phyloP scores from a whole-genome alignment of 2,329 filamentous ascomycete genomes.

The Cladophialophora psammophila region DNA sequence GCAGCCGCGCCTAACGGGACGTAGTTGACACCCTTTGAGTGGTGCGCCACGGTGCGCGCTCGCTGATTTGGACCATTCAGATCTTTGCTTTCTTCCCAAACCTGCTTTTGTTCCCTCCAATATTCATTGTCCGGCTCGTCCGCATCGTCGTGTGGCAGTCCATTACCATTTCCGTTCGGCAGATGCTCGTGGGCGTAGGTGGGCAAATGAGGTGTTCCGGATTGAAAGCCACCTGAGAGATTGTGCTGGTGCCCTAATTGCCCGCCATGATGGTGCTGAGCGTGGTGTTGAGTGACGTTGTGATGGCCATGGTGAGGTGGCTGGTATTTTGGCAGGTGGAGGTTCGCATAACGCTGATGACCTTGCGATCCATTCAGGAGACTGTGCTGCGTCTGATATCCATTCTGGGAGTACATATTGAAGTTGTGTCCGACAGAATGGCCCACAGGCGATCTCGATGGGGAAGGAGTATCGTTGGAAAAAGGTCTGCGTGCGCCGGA shows the following conservation, averaged over 20 bases:
- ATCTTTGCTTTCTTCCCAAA: conserved; percentile 77
- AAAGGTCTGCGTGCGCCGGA: conserved; percentile 53
- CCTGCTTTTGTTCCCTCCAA: conserved; percentile 86
- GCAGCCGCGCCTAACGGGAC: conserved; percentile 56
- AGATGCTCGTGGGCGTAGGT: conserved; percentile 57
- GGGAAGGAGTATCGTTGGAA: conserved; percentile 56
- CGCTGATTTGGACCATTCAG: conserved; percentile 76
- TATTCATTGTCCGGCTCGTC: conserved; percentile 71
- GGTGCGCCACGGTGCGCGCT: conserved; percentile 56
- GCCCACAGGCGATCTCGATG: conserved; percentile 56
- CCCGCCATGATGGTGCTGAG: conserved; percentile 47
- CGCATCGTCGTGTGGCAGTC: conserved; percentile 62
- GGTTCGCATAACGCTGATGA: conserved; percentile 56
- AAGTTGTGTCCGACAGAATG: conserved; percentile 54
- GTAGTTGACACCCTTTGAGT: conserved; percentile 55
- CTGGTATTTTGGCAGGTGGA: conserved; percentile 58
- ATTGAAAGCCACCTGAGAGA: conserved; percentile 56
- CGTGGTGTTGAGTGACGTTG: conserved; percentile 50
- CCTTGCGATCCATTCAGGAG: conserved; percentile 59
- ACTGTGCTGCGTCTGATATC: conserved; percentile 57
- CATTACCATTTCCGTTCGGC: conserved; percentile 65
- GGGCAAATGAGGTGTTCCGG: conserved; percentile 64
- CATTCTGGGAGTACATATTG: conserved; percentile 56
- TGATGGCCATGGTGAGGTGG: conserved; percentile 56
- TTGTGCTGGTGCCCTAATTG: conserved; percentile 58